Evolutionary conservation across 2,329 filamentous ascomycete genomes (phyloP).

Genomic region (Chaetomium olivaceum): DNA sequence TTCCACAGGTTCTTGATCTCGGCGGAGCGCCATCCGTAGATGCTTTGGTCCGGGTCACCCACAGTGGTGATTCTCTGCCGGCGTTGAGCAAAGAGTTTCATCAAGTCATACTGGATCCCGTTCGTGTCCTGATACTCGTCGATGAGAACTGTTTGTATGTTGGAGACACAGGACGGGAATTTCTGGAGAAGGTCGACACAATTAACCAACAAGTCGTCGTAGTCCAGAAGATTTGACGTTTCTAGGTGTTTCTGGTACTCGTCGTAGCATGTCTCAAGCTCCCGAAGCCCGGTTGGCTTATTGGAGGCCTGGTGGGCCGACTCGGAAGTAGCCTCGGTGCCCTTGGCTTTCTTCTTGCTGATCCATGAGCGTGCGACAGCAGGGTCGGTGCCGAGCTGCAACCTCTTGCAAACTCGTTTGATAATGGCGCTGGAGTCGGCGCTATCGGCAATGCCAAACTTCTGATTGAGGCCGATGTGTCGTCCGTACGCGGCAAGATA

Average conservation of each 20-base stretch:
- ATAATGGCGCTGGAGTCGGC: constrained; percentile 78
- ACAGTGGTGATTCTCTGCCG: constrained; percentile 85
- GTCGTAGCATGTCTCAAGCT: constrained; percentile 67
- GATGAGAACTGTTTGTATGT: constrained; percentile 87
- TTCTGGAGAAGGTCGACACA: constrained; percentile 76
- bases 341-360: constrained; percentile 63
- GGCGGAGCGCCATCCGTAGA: constrained; percentile 92
- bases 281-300: constrained; percentile 44
- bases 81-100: constrained; percentile 78
- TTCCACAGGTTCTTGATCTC: constrained; percentile 85
- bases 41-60: constrained; percentile 95
- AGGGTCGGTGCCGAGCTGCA: constrained; percentile 68
- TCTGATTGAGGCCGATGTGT: constrained; percentile 75
- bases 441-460: constrained; percentile 89
- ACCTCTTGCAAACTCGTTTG: constrained; percentile 77
- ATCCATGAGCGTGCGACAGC: constrained; percentile 73
- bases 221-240: constrained; percentile 82
- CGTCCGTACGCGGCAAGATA: constrained; percentile 84
- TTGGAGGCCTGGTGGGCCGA: constrained; percentile 44
- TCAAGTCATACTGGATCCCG: constrained; percentile 89
- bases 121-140: constrained; percentile 99
- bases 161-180: constrained; percentile 79
- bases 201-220: constrained; percentile 84
- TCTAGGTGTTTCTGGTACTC: constrained; percentile 78
- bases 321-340: constrained; percentile 42